Evolutionary conservation across 208 protist genomes (phyloP), one percentile per base, ranked within the genome.

Genomic region (Wallacemonas sp.): DNA sequence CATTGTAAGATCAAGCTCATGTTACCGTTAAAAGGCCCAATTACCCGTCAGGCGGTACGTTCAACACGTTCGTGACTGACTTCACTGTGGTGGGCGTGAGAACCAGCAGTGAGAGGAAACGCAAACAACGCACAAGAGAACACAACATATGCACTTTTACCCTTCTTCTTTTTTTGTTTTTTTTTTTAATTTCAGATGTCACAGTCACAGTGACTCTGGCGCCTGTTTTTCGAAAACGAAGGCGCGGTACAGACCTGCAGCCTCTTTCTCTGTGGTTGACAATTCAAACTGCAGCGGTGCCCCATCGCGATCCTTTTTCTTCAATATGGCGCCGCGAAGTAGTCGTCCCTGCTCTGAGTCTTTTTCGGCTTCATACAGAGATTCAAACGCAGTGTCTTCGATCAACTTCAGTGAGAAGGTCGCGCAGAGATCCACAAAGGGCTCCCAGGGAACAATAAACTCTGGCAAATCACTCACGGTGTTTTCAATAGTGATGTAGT

Each of bases 371-470:
- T 79, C 68, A 27, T 70, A 75, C 38, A 85, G 84, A 45, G 79
- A 65, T 2, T 71, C 12, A 54, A 93, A 87, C n/a, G 66, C 73
- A 34, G 71, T 62, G 15, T 79, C 78, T 28, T 71, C 44, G 2
- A 82, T 42, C 11, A 90, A 58, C 2, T 30, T 49, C n/a, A 93
- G 75, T 19, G 60, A 54, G 64, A 84, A 66, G 15, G 63, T 44
- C 0, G 30, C 61, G 44, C 80, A 87, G 26, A 93, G 33, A 8
- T 56, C 24, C 24, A 84, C 70, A 71, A 94, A 86, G 3, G 58
- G 26, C 5, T 58, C 22, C 88, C 88, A 94, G 30, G 84, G 88
- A 14, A 94, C 82, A 14, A 94, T 54, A 49, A 82, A 94, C 75
- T 94, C 88, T 2, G 77, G 66, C 67, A 89, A 59, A 38, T 79